These are phyloP conservation scores for Neurospora sp. DNA, from an alignment of 495 filamentous ascomycete species.

Conservation along the genomic window DNA sequence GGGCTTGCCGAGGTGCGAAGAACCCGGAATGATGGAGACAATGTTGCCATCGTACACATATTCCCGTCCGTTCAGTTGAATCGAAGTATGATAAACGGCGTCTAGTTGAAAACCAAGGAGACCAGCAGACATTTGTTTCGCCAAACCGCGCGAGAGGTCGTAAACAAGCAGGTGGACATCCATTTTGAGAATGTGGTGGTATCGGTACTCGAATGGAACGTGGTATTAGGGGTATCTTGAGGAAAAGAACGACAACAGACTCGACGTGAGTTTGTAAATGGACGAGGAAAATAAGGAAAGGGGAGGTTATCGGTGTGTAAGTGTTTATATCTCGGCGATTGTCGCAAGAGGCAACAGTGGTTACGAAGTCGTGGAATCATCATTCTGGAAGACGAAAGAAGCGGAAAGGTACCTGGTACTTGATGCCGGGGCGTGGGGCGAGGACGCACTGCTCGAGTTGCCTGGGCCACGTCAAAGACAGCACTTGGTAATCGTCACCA, in stretches of 20 bases:
- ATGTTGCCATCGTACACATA: constrained; percentile 57
- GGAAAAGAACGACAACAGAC: not conserved
- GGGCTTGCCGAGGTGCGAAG: constrained; percentile 75
- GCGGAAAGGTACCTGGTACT: not conserved
- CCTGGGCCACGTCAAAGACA: not conserved
- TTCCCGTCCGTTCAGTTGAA: constrained; percentile 61
- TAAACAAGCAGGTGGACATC: constrained; percentile 89
- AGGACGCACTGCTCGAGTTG: not conserved
- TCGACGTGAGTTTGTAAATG: not conserved
- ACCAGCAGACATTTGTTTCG: constrained; percentile 32
- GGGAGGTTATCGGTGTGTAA: not conserved
- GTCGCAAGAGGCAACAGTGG: constrained; percentile 10
- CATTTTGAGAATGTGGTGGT: constrained; percentile 38
- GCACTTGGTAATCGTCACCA: not conserved
- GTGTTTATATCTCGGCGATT: not conserved
- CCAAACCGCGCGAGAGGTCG: constrained; percentile 71
- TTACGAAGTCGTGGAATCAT: constrained; percentile 7
- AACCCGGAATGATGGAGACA: constrained; percentile 66
- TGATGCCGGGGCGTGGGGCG: not conserved
- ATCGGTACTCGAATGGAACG: not conserved
- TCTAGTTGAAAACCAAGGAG: constrained; percentile 69
- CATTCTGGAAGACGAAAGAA: constrained; percentile 13
- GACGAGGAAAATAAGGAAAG: not conserved
- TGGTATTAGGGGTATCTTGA: not conserved
- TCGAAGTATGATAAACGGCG: constrained; percentile 84